Percentiles rank a stretch among this genome's conserved stretches.
phyloP scores from a whole-genome alignment of 257 asterid genomes.

The Capsicum baccatum region DNA sequence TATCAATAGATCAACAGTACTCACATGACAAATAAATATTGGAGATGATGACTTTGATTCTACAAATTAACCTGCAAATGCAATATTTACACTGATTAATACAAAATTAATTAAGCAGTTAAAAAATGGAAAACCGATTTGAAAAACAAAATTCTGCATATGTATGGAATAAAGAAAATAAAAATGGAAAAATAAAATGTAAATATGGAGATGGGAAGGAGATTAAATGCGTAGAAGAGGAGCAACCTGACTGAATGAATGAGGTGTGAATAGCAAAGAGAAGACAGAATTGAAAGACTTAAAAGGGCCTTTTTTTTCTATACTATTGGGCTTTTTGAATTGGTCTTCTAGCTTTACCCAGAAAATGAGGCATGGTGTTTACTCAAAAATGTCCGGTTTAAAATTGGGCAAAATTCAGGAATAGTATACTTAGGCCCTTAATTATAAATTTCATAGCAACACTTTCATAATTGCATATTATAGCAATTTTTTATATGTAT shows the following conservation, averaged over 20 bases:
- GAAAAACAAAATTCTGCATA: not conserved
- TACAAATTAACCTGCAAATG: conserved; percentile 3
- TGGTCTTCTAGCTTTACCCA: conserved; percentile 2
- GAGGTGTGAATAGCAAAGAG: conserved; percentile 9
- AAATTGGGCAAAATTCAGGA: too few relatives aligned
- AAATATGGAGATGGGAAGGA: not conserved
- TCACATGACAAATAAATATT: conserved; percentile 8
- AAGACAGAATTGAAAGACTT: conserved; percentile 32
- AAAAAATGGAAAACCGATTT: not conserved
- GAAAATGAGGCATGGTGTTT: not conserved
- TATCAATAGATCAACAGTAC: not conserved
- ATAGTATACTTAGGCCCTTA: too few relatives aligned
- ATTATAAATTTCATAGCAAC: too few relatives aligned
- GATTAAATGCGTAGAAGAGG: conserved; percentile 20
- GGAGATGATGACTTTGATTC: not conserved
- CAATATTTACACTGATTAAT: not conserved
- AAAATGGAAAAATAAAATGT: not conserved
- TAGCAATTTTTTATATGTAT: too few relatives aligned
- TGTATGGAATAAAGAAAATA: not conserved
- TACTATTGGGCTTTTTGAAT: conserved; percentile 17
- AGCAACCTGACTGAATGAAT: not conserved
- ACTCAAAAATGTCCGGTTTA: not conserved
- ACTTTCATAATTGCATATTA: too few relatives aligned
- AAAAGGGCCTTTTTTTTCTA: not conserved
- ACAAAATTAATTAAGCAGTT: conserved; percentile 5